Evolutionary conservation across 352 stramenopile genomes (phyloP).

Genomic region (Globisporangium irregulare): DNA sequence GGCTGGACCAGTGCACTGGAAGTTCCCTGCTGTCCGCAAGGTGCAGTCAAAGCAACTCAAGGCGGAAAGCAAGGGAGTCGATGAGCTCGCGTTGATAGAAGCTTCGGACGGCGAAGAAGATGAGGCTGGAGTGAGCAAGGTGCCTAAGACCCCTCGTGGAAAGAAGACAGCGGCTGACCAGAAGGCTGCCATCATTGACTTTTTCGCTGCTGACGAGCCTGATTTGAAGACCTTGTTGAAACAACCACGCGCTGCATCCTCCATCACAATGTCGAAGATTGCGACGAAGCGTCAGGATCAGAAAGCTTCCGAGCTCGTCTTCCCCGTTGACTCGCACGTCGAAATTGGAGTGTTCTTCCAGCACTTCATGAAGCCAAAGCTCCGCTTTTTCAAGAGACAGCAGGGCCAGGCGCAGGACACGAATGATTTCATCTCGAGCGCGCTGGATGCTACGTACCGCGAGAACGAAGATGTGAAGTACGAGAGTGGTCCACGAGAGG

Average conservation of each 20-base stretch:
- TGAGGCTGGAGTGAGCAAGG: conserved; percentile 28
- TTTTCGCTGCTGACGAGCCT: conserved; percentile 39
- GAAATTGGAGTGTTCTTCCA: conserved; percentile 66
- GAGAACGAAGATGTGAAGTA: conserved; percentile 21
- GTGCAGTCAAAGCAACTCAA: conserved; percentile 34
- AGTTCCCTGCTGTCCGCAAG: conserved; percentile 56
- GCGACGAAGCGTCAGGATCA: conserved; percentile 46
- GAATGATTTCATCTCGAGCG: conserved; percentile 20
- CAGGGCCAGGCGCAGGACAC: conserved; percentile 2
- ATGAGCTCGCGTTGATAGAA: conserved; percentile 26
- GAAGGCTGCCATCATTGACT: conserved; percentile 48
- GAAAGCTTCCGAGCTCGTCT: conserved; percentile 62
- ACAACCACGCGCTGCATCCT: conserved; percentile 28
- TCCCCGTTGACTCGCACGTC: conserved; percentile 76
- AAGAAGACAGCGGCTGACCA: conserved; percentile 33
- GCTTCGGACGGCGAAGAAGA: conserved; percentile 29
- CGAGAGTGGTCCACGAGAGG: conserved; percentile 1
- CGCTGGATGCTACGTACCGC: conserved; percentile 17
- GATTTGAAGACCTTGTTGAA: conserved; percentile 51
- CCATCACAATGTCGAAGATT: conserved; percentile 47
- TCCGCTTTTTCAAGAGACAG: conserved; percentile 56
- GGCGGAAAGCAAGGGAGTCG: conserved; percentile 25
- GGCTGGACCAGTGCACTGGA: conserved; percentile 72
- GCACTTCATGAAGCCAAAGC: conserved; percentile 75
- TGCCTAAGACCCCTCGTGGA: conserved; percentile 16